Evolutionary conservation across 495 filamentous ascomycete species (phyloP), one percentile per base, ranked within the genome.

Genomic region (Tuber calosporum): DNA sequence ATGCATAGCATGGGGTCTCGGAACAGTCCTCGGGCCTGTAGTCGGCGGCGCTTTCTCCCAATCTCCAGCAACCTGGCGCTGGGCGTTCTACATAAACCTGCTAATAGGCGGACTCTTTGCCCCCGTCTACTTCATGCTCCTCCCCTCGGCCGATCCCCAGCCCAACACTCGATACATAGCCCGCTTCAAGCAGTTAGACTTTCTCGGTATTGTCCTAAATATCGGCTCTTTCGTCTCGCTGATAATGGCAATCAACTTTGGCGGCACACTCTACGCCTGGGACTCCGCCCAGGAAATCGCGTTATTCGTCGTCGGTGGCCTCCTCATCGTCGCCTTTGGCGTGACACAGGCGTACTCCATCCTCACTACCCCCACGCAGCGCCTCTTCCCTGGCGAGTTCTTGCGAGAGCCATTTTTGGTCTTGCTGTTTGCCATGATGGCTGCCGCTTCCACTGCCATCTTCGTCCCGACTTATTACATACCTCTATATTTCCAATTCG

Each of bases 71-170:
- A 75, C 75, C 62, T 76, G 69, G 72, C 67, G 75, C 71, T 77
- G 75, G 75, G 87, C 87, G 36, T 93, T 93, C 79, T 93, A 91
- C 82, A 88, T 93, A 81, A 92, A 91, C 74, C 84, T 92, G 22
- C 79, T 83, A 48, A 81, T 92, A 34, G 87, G 85, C 17, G 89
- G 75, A 7, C 74, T 85, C 7, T 84, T 85, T 36, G 83, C 85
- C 0, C 90, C 89, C 0, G 82, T 87, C 45, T 90, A 87, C 75
- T 39, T 91, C 72, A 85, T 89, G 75, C 75, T 86, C 40, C 79
- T 91, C 2, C 88, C 88, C 0, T 74, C 80, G 7, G 77, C 83
- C 34, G 83, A 87, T 73, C 86, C 88, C 1, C 83, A 82, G 20
- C 81, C 82, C 1, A 82, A 80, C n/a, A 79, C 82, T 5, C 66